phyloP scores from a whole-genome alignment of 1,284 basidiomycete species.

The Boletus semigastroideus region DNA sequence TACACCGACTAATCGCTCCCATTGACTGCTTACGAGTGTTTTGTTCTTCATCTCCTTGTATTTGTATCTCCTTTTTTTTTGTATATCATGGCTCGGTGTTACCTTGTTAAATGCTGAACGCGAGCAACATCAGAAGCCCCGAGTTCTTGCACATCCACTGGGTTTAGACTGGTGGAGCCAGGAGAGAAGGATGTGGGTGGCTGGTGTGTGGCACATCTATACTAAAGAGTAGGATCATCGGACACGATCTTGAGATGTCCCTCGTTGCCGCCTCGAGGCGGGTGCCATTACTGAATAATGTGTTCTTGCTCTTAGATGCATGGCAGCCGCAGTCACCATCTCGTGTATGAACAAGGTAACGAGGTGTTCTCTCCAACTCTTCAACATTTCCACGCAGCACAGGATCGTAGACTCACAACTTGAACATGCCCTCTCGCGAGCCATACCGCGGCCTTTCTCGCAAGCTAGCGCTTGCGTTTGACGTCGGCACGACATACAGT shows the following conservation, averaged over 20 bases:
- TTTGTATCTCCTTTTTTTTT: not conserved
- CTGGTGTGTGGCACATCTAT: not conserved
- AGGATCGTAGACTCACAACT: conserved; percentile 5
- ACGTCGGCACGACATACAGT: conserved; percentile 24
- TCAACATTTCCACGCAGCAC: not conserved
- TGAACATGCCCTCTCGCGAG: conserved; percentile 30
- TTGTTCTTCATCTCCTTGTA: not conserved
- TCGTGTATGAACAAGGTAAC: not conserved
- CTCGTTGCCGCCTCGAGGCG: not conserved
- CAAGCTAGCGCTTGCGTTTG: conserved; percentile 46
- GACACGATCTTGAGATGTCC: not conserved
- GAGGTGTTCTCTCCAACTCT: not conserved
- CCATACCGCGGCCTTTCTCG: conserved; percentile 34
- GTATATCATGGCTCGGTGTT: not conserved
- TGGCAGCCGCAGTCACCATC: not conserved
- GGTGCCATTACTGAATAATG: not conserved
- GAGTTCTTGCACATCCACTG: no score
- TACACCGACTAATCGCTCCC: no score
- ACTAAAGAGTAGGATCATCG: conserved; percentile 1
- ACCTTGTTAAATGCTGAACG: not conserved
- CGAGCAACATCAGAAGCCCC: not conserved
- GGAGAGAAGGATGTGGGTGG: not conserved
- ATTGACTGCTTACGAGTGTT: not conserved
- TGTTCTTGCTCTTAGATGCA: not conserved
- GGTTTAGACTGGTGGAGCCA: not conserved